Percentiles rank a stretch among this genome's conserved stretches.
These are phyloP conservation scores for Suillus subalutaceus DNA, from an alignment of 768 basidiomycete genomes.

Conservation along the genomic window DNA sequence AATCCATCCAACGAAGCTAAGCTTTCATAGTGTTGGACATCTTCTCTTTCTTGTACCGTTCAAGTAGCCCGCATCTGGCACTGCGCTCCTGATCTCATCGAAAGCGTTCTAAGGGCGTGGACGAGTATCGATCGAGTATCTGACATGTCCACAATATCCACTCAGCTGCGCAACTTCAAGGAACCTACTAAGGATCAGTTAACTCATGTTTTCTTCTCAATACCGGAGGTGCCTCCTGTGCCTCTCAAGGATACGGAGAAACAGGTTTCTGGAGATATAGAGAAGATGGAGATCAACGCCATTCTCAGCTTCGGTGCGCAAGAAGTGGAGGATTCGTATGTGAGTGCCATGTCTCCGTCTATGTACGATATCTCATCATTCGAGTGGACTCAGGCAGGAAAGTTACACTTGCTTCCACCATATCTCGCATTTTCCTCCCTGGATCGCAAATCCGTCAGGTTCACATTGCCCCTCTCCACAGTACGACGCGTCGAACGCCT, in stretches of 20 bases:
- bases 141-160: conserved; percentile 79
- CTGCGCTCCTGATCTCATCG: conserved; percentile 9
- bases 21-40: conserved; percentile 7
- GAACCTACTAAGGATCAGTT: conserved; percentile 90
- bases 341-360: conserved; percentile 47
- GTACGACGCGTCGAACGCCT: conserved; percentile 92
- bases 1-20: conserved; percentile 3
- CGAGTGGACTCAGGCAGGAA: conserved; percentile 72
- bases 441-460: conserved; percentile 90
- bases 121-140: neutral
- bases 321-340: conserved; percentile 91
- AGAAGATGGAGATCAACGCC: conserved; percentile 87
- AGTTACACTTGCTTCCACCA: conserved; percentile 84
- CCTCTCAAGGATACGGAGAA: conserved; percentile 26
- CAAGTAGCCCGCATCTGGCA: conserved; percentile 1
- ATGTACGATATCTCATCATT: conserved; percentile 5
- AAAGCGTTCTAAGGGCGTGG: conserved; percentile 1
- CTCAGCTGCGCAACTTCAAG: conserved; percentile 88
- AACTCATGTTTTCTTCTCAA: conserved; percentile 84
- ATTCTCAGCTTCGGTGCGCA: conserved; percentile 78
- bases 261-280: conserved; percentile 43
- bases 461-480: conserved; percentile 89
- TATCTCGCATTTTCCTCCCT: conserved; percentile 90
- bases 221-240: conserved; percentile 50
- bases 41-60: conserved; percentile 10